phyloP scores from a whole-genome alignment of 352 stramenopile species.

The Phytopythium ostracodes region DNA sequence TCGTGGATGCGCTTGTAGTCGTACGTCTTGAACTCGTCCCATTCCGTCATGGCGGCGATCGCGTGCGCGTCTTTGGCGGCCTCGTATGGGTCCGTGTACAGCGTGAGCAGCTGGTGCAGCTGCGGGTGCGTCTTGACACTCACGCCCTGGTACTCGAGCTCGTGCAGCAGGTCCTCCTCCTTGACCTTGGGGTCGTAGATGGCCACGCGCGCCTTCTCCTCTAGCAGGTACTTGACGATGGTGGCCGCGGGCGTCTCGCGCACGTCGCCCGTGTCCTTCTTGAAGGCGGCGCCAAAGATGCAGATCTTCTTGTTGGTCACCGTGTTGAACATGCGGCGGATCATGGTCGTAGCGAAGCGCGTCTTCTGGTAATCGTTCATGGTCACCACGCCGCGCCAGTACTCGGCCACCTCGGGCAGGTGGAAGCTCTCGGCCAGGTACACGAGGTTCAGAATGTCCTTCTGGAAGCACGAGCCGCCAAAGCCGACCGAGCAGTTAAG shows the following conservation, averaged over 20 bases:
- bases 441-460: constrained; percentile 99
- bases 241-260: constrained; percentile 97
- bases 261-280: constrained; percentile 99
- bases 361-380: constrained; percentile 99
- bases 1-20: constrained; percentile 97
- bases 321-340: constrained; percentile 99
- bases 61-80: constrained; percentile 92
- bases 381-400: constrained; percentile 98
- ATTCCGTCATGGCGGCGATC: constrained; percentile 97
- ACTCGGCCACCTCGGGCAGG: constrained; percentile 97
- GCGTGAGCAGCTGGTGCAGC: constrained; percentile 77
- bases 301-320: constrained; percentile 99
- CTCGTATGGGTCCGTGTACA: constrained; percentile 87
- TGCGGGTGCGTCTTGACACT: constrained; percentile 87
- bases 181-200: constrained; percentile 99
- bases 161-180: constrained; percentile 90
- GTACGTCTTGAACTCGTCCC: constrained; percentile 98
- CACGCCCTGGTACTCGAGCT: constrained; percentile 87
- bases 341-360: constrained; percentile 98
- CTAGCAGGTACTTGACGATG: constrained; percentile 95
- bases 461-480: constrained; percentile 99
- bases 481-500: constrained; percentile 98
- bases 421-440: constrained; percentile 99
- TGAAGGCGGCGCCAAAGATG: constrained; percentile 99
- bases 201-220: constrained; percentile 94